Evolutionary conservation across 805 yeast genomes (phyloP), one percentile per base, ranked within the genome.

Genomic region (Saccharomycopsis selenospora): DNA sequence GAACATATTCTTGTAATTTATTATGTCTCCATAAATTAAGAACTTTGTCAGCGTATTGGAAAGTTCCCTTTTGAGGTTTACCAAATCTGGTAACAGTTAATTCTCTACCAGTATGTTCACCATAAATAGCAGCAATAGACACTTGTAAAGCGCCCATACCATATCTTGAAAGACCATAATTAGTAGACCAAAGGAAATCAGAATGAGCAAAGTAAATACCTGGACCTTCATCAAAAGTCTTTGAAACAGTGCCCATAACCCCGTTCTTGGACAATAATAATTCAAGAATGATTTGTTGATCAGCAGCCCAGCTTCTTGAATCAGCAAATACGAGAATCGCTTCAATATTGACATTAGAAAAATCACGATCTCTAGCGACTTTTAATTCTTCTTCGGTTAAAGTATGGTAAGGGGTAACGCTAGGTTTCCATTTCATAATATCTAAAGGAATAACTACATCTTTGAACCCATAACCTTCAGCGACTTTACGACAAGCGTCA

Each of bases 111-210:
- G 96, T 86, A 59, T 83, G 88, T 59, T 86, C 95, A 62, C 81
- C 76, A 66, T 80, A 88, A 50, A 88, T 70, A 0, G 95, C 93
- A 48, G 90, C 89, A 59, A 87, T 80, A 18, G 95, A 83, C 36
- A 85, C 89, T 64, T 87, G 95, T 55, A 88, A 71, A 3, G 96
- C 96, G 51, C 96, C 96, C 95, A 88, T 89, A 53, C 96, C 96
- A 61, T 88, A 86, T 62, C 96, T 73, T 14, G 88, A 79, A 53
- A 85, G 70, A 57, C 77, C 78, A 62, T 85, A 87, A 65, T 87
- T 85, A 3, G 96, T 85, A 10, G 95, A 91, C 96, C 96, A 88
- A 48, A 88, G 86, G 59, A 88, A 84, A 66, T 88, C 96, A 18
- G 91, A 84, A 64, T 88, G 95, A 38, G 95, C 95, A 71, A 87